phyloP scores from a whole-genome alignment of 192 early-diverging fungal genomes.

The Phlyctochytrium bullatum region DNA sequence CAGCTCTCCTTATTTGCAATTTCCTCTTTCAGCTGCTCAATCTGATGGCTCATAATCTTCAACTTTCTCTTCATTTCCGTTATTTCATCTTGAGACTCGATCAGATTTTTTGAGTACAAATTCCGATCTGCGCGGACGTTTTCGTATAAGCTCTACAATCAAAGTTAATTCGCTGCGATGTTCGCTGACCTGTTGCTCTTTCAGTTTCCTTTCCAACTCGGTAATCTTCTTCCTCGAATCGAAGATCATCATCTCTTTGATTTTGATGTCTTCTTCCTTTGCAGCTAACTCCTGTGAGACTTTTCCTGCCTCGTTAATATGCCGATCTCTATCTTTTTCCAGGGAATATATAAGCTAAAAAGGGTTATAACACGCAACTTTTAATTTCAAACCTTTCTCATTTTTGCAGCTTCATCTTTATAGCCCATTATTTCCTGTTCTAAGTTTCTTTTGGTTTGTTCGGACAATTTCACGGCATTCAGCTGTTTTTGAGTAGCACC shows the following conservation, averaged over 20 bases:
- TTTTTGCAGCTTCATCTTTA: constrained; percentile 62
- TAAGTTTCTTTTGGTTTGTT: constrained; percentile 57
- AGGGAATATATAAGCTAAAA: constrained; percentile 53
- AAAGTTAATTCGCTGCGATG: constrained; percentile 6
- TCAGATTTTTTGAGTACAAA: constrained; percentile 56
- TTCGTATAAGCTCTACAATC: constrained; percentile 49
- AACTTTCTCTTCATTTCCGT: constrained; percentile 61
- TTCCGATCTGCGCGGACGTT: constrained; percentile 59
- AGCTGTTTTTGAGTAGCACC: constrained; percentile 52
- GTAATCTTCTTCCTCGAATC: constrained; percentile 57
- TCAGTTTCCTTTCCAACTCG: constrained; percentile 57
- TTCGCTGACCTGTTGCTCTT: constrained; percentile 52
- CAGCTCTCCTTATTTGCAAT: constrained; percentile 55
- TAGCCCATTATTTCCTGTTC: constrained; percentile 60
- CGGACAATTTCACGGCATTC: constrained; percentile 53
- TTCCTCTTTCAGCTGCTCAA: constrained; percentile 65
- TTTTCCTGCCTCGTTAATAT: constrained; percentile 44
- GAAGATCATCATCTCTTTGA: constrained; percentile 59
- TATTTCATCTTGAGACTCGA: constrained; percentile 62
- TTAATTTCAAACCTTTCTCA: constrained; percentile 48
- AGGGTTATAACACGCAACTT: neutral
- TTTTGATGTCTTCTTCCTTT: constrained; percentile 58
- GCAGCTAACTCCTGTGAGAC: constrained; percentile 24
- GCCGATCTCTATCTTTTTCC: constrained; percentile 56
- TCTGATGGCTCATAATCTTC: constrained; percentile 63